phyloP scores from a whole-genome alignment of 129 eudicot genomes.

The Sambucus nigra region DNA sequence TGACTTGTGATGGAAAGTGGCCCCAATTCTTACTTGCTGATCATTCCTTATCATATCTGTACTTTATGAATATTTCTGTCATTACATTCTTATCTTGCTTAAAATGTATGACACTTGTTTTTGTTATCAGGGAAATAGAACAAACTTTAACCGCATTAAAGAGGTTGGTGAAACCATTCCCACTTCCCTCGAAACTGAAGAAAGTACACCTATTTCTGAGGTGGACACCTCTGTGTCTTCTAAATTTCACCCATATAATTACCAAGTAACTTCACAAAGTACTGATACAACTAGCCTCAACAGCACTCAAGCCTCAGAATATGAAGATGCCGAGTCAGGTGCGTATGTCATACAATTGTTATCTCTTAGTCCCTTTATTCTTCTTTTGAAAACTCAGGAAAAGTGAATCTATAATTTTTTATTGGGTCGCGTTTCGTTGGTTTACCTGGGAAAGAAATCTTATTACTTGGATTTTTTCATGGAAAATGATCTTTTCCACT shows the following conservation, averaged over 20 bases:
- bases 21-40: not conserved
- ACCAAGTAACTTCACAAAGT: conserved; percentile 56
- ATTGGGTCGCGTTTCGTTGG: too few species aligned
- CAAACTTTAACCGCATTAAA: conserved; percentile 51
- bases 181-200: conserved; percentile 48
- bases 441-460: too few species aligned
- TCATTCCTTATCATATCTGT: not conserved
- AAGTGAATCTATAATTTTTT: too few species aligned
- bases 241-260: conserved; percentile 34
- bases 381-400: too few species aligned
- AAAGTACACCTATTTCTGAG: conserved; percentile 41
- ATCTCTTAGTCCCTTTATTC: not conserved
- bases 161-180: conserved; percentile 45
- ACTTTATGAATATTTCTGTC: not conserved
- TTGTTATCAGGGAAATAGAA: conserved; percentile 54
- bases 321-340: conserved; percentile 95
- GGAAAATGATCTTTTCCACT: too few species aligned
- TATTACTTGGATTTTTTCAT: too few species aligned
- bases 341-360: conserved; percentile 2
- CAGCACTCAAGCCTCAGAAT: conserved; percentile 78
- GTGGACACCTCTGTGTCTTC: conserved; percentile 54
- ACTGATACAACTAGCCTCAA: conserved; percentile 59
- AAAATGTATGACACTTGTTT: not conserved
- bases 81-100: not conserved
- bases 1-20: not conserved